A percentile compares a stretch with the other conserved stretches of the same genome.
Conservation (phyloP, 139 green algal genomes). For the Asterochloris sp. region DNA sequence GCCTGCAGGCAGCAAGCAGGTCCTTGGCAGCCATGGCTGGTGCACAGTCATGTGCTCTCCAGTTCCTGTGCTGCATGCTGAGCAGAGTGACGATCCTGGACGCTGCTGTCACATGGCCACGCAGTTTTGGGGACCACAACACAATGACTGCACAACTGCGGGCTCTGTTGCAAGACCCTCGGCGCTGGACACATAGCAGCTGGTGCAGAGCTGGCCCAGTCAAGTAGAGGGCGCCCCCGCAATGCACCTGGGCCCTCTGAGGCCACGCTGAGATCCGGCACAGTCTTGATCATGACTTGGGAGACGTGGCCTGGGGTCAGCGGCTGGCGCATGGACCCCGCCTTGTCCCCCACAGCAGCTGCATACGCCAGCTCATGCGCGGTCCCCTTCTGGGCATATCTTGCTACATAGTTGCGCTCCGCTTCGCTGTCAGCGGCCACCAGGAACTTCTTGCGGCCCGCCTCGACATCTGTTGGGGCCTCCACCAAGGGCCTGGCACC, state of each 20-base stretch:
- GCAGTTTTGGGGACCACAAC: too few relatives aligned
- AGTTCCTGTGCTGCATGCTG: too few relatives aligned
- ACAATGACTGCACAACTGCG: too few relatives aligned
- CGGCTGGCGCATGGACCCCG: not conserved
- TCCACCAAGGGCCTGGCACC: not conserved
- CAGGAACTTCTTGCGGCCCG: slow-evolving; percentile 3
- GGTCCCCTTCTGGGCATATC: slow-evolving; percentile 12
- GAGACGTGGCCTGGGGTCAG: slow-evolving; percentile 11
- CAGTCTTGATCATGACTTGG: slow-evolving; percentile 14
- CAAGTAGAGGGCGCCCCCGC: too few relatives aligned
- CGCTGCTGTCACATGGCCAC: too few relatives aligned
- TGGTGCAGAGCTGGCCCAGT: too few relatives aligned
- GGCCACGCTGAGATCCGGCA: not conserved
- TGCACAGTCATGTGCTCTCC: too few relatives aligned
- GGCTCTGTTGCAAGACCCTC: too few relatives aligned
- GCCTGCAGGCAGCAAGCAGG: not conserved
- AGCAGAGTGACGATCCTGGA: too few relatives aligned
- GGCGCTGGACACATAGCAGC: too few relatives aligned
- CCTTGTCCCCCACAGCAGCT: not conserved
- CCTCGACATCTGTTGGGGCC: slow-evolving; percentile 5
- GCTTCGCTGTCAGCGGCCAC: slow-evolving; percentile 2
- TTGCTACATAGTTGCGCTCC: slow-evolving; percentile 14
- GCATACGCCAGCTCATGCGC: not conserved
- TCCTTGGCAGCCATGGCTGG: not conserved
- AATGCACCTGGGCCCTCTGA: too few relatives aligned